These are phyloP conservation scores for Metarhizium brunneum DNA, from an alignment of 2,329 filamentous ascomycete genomes.

Conservation along the genomic window DNA sequence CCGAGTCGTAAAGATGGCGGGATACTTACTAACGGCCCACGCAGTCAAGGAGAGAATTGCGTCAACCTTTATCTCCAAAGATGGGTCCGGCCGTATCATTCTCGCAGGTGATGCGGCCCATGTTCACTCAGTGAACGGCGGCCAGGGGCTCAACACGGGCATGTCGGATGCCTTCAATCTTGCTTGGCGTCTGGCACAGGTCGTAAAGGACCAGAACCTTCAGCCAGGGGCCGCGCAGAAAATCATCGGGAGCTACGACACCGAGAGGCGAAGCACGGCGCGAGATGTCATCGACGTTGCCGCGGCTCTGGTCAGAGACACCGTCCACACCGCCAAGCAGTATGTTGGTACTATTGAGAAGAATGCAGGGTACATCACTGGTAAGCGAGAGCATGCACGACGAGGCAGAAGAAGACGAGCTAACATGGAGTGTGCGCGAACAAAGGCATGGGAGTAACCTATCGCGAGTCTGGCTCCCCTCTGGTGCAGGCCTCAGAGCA, in stretches of 20 bases:
- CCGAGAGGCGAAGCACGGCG: slow-evolving; percentile 32
- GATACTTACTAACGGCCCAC: too few relatives aligned
- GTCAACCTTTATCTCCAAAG: slow-evolving; percentile 26
- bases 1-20: too few relatives aligned
- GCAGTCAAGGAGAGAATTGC: slow-evolving; percentile 33
- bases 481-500: slow-evolving; percentile 22
- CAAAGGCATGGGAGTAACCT: slow-evolving; percentile 31
- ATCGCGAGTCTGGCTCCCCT: slow-evolving; percentile 24
- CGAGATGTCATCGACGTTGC: slow-evolving; percentile 37
- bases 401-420: neutral
- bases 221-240: slow-evolving; percentile 11
- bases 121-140: slow-evolving; percentile 45
- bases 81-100: slow-evolving; percentile 35
- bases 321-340: slow-evolving; percentile 30
- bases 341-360: slow-evolving; percentile 38
- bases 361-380: slow-evolving; percentile 39
- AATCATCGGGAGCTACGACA: slow-evolving; percentile 33
- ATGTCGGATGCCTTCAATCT: slow-evolving; percentile 46
- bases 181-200: slow-evolving; percentile 38
- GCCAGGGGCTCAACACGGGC: slow-evolving; percentile 50
- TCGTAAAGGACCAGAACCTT: slow-evolving; percentile 16
- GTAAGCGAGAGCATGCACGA: slow-evolving; percentile 14
- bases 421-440: neutral
- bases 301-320: slow-evolving; percentile 35
- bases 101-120: slow-evolving; percentile 49